Percentiles rank a stretch among this genome's conserved stretches.
Evolutionary conservation across 495 filamentous ascomycete genomes (phyloP).

Genomic region (Aspergillus nidulans): DNA sequence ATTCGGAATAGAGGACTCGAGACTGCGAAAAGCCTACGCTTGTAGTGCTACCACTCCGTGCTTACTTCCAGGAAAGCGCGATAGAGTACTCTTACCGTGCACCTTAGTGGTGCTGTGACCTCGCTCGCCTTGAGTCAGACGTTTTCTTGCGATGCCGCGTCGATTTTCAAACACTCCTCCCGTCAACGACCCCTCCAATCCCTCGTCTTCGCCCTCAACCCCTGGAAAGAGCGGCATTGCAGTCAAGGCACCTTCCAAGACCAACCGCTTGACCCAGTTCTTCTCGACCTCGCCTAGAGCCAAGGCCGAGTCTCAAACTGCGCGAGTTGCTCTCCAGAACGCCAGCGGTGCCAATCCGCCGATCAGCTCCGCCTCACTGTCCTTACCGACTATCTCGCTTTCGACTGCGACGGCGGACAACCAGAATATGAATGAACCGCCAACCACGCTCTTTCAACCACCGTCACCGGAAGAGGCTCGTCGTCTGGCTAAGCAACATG

Average conservation of each 20-base stretch:
- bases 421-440: slow-evolving; percentile 63
- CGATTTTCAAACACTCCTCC: slow-evolving; percentile 48
- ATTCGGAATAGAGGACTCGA: background rate
- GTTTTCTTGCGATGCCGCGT: slow-evolving; percentile 53
- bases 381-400: slow-evolving; percentile 86
- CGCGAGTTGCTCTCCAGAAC: slow-evolving; percentile 56
- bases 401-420: slow-evolving; percentile 84
- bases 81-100: slow-evolving; percentile 4
- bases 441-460: slow-evolving; percentile 84
- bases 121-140: slow-evolving; percentile 20
- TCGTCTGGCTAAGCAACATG: slow-evolving; percentile 69
- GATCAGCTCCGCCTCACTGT: slow-evolving; percentile 67
- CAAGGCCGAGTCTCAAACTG: slow-evolving; percentile 43
- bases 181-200: slow-evolving; percentile 39
- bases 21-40: background rate
- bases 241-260: slow-evolving; percentile 55
- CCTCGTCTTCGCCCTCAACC: slow-evolving; percentile 42
- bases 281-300: slow-evolving; percentile 57
- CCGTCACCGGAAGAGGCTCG: slow-evolving; percentile 81
- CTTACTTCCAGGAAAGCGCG: slow-evolving; percentile 10
- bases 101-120: slow-evolving; percentile 14
- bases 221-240: slow-evolving; percentile 46
- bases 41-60: background rate
- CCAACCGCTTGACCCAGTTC: slow-evolving; percentile 56
- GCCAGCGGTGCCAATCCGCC: slow-evolving; percentile 51